A percentile compares a stretch with the other conserved stretches of the same genome.
Evolutionary conservation across 2,329 filamentous ascomycete species (phyloP).

Genomic region (Taxawa tesnikishii): DNA sequence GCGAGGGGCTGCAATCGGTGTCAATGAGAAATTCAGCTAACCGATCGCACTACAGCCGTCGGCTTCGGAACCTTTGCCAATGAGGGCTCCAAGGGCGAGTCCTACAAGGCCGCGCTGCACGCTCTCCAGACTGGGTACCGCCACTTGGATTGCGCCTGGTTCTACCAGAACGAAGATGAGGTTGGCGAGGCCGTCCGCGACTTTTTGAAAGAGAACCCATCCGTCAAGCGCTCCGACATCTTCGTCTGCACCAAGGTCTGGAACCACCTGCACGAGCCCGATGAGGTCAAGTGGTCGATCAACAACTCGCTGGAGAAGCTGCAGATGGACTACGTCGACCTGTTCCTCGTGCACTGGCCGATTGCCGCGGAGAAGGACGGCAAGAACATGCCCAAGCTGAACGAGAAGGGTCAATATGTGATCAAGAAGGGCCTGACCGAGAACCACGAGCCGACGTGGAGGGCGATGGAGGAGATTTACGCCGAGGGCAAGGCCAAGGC

Average conservation of each 20-base stretch:
- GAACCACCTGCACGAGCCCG: conserved; percentile 36
- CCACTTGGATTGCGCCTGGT: conserved; percentile 44
- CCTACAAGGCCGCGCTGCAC: conserved; percentile 40
- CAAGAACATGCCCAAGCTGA: conserved; percentile 34
- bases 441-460: conserved; percentile 53
- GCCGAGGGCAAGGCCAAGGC: conserved; percentile 40
- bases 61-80: conserved; percentile 57
- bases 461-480: conserved; percentile 48
- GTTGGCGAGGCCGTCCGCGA: conserved; percentile 41
- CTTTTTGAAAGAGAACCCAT: conserved; percentile 36
- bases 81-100: conserved; percentile 49
- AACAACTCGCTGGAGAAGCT: conserved; percentile 21
- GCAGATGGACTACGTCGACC: conserved; percentile 21
- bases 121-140: conserved; percentile 40
- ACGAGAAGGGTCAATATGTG: conserved; percentile 44
- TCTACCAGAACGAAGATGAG: conserved; percentile 42
- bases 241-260: conserved; percentile 42
- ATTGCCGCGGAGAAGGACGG: conserved; percentile 39
- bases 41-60: conserved; percentile 26
- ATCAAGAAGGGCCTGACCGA: conserved; percentile 54
- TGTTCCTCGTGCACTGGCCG: conserved; percentile 30
- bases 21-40: no score
- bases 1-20: no score
- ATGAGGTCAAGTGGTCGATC: conserved; percentile 22
- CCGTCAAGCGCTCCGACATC: conserved; percentile 36